Evolutionary conservation across 768 basidiomycete species (phyloP), one percentile per base, ranked within the genome.

Genomic region (Pleurotus djamor): DNA sequence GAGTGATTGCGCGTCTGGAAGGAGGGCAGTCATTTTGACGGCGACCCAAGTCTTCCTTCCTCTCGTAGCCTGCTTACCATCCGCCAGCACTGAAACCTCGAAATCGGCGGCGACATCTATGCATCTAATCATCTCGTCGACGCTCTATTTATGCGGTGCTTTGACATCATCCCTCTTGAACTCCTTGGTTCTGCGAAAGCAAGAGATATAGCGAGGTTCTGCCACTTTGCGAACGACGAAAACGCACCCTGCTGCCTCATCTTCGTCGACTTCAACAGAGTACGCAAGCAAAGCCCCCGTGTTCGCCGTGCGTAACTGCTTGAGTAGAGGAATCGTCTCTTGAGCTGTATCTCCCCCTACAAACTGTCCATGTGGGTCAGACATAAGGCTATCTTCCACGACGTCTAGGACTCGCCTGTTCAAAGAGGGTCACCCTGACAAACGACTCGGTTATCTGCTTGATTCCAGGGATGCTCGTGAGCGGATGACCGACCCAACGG

Each of bases 331-430:
- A 4, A 91, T 63, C 5, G 88, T 83, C 14, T 81, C 86, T 38
- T 82, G 79, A 0, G 88, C 90, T 0, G 88, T 88, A 60, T 96
- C 94, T 3, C 91, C 94, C 0, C 94, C 94, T 0, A 96, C 94
- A 64, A 96, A 98, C 88, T 94, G 55, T 9, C 33, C 6, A 41
- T 41, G 58, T 58, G 52, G 60, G 36, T 43, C 57, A 35, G 58
- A 37, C 9, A 41, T 33, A 64, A 16, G 13, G 17, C n/a, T 21
- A 21, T 54, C 32, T 59, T 36, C 21, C 4, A 32, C 52, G n/a
- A 52, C 1, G 14, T 32, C 43, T 28, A 36, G 38, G 62, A 61
- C 80, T 34, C 62, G 89, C 91, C 75, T 96, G 94, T 48, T 83
- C 80, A 66, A 94, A 96, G 76, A 97, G 96, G 0, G 94, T 96